These are phyloP conservation scores for Hymenoscyphus salicellus DNA, from an alignment of 2,329 filamentous ascomycete genomes.

Conservation along the genomic window DNA sequence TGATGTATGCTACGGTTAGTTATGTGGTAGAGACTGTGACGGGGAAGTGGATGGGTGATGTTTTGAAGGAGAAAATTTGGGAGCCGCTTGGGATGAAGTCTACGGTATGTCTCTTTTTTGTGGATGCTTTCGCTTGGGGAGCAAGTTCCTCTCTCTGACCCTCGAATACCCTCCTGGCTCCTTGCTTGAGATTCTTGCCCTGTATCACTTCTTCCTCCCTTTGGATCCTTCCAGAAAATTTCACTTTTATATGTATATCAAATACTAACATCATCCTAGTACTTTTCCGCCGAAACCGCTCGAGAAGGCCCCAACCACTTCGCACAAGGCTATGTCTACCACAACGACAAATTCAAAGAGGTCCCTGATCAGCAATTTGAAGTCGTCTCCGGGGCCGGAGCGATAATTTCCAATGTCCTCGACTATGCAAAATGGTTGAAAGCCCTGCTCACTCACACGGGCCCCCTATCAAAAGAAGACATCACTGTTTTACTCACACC, in stretches of 20 bases:
- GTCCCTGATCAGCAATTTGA: constrained; percentile 31
- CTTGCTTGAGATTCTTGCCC: constrained; percentile 17
- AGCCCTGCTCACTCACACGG: constrained; percentile 43
- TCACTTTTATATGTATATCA: too few species aligned
- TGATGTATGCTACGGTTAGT: constrained; percentile 47
- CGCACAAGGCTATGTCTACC: constrained; percentile 44
- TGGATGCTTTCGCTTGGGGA: neutral
- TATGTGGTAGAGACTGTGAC: constrained; percentile 47
- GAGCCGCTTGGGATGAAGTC: constrained; percentile 46
- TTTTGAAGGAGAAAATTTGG: constrained; percentile 45
- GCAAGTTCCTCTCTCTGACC: neutral
- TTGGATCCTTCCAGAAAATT: too few species aligned
- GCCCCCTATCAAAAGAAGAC: constrained; percentile 37
- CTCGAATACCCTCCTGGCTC: too few species aligned
- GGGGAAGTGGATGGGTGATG: constrained; percentile 39
- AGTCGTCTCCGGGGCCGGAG: constrained; percentile 43
- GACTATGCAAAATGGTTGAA: constrained; percentile 53
- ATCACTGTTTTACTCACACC: constrained; percentile 38
- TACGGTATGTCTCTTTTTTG: constrained; percentile 32
- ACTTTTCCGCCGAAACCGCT: constrained; percentile 29
- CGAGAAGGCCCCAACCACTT: constrained; percentile 32
- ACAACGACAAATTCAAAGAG: neutral
- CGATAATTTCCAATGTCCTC: constrained; percentile 45
- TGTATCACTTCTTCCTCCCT: too few species aligned
- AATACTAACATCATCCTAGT: constrained; percentile 16